Evolutionary conservation across 495 filamentous ascomycete species (phyloP), one percentile per base, ranked within the genome.

Genomic region (Chlorociboria aeruginascens): DNA sequence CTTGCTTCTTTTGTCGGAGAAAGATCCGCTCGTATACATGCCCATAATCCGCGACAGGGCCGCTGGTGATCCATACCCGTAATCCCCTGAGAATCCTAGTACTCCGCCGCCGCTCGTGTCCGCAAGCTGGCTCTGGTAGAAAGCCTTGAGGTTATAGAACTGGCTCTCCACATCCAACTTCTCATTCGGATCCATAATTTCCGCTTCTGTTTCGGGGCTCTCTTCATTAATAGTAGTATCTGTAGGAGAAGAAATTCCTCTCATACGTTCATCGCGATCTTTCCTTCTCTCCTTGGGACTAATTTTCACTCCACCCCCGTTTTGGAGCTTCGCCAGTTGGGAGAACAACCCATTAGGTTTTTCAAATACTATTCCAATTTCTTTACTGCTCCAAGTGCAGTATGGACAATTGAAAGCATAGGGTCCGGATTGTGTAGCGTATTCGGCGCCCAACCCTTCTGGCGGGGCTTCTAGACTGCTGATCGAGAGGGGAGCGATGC

Each of bases 321-420:
- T 79, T 32, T 66, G 69, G 8, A 78, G 63, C 60, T 74, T 77
- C 1, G 74, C 63, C 2, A 98, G 71, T 61, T 96, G 89, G n/a
- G 70, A 69, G 50, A 83, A 84, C 52, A 97, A 89, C 49, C 83
- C 80, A 42, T 81, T 87, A 2, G 83, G 77, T 55, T 87, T 94
- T 62, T 90, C 85, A 58, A 98, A 90, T 56, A 84, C 78, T 62
- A 96, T 81, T 13, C 85, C 88, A 41, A 93, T 86, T 54, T 97
- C 90, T 13, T 82, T 72, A 6, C 87, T 85, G 55, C 76, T 87
- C 92, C 92, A 98, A 58, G 81, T 73, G 69, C 92, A 98, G 66
- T 92, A 95, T 29, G 77, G 73, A 64, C 92, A 98, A 7, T 76
- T 73, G 43, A 98, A 69, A 31, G 90, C 79, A 69, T 79, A 97